Evolutionary conservation across 1,139 yeast species (phyloP).

Genomic region (Sugiyamaella neomexicana): DNA sequence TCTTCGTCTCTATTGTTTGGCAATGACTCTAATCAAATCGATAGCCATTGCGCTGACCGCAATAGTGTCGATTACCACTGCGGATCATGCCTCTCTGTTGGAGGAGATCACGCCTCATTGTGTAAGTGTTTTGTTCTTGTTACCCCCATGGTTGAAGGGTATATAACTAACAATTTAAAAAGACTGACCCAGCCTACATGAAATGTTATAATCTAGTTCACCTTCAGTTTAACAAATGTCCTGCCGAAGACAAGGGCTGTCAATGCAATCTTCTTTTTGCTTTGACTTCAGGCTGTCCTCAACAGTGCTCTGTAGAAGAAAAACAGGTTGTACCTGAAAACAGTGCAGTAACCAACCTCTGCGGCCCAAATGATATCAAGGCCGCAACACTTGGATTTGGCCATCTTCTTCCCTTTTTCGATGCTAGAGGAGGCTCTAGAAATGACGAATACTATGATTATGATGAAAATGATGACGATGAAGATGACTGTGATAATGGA

Average conservation of each 20-base stretch:
- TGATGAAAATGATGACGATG: constrained; percentile 29
- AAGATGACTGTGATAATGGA: constrained; percentile 37
- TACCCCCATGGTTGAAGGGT: background rate
- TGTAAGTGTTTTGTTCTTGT: constrained; percentile 17
- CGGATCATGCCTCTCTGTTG: constrained; percentile 12
- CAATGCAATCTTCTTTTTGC: constrained; percentile 30
- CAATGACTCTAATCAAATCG: constrained; percentile 8
- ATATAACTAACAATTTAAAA: background rate
- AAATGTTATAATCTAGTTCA: constrained; percentile 27
- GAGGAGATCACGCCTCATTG: constrained; percentile 20
- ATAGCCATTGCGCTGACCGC: constrained; percentile 1
- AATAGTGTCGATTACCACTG: background rate
- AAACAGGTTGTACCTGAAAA: constrained; percentile 13
- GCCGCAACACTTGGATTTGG: constrained; percentile 22
- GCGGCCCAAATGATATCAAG: constrained; percentile 24
- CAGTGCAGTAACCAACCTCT: constrained; percentile 23
- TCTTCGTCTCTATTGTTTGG: background rate
- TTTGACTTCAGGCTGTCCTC: constrained; percentile 28
- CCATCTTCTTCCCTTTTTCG: constrained; percentile 25
- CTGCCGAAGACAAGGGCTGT: constrained; percentile 30
- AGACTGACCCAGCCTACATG: constrained; percentile 24
- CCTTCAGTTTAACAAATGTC: constrained; percentile 25
- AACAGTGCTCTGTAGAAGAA: constrained; percentile 22
- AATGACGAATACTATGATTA: constrained; percentile 6
- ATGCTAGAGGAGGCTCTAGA: constrained; percentile 12